Percentiles rank a stretch among this genome's conserved stretches.
These are phyloP conservation scores for Petunia hybrid DNA, from an alignment of 305 asterid genomes.

Conservation along the genomic window DNA sequence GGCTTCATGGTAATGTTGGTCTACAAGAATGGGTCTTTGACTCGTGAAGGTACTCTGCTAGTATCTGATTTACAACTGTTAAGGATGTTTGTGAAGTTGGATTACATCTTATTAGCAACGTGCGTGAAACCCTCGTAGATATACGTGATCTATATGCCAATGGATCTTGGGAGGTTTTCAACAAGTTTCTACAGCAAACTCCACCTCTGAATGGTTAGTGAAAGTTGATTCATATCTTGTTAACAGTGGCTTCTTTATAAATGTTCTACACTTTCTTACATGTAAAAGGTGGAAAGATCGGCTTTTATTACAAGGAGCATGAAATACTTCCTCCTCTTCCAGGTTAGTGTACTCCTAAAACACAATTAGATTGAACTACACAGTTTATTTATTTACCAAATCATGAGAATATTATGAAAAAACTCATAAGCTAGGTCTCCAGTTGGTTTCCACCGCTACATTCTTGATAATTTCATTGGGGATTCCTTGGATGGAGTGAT, in stretches of 20 bases:
- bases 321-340: conserved; percentile 88
- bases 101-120: conserved; percentile 24
- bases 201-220: conserved; percentile 72
- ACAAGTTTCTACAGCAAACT: conserved; percentile 58
- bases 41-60: conserved; percentile 68
- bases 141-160: conserved; percentile 65
- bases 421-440: conserved; percentile 31
- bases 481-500: conserved; percentile 44
- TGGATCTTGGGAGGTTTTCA: conserved; percentile 73
- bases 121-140: conserved; percentile 48
- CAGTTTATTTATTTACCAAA: neutral
- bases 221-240: conserved; percentile 19
- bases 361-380: neutral
- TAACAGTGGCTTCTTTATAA: conserved; percentile 23
- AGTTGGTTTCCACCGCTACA: conserved; percentile 76
- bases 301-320: conserved; percentile 79
- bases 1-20: conserved; percentile 77
- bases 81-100: conserved; percentile 1
- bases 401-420: conserved; percentile 19
- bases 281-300: conserved; percentile 70
- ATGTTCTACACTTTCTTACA: conserved; percentile 19
- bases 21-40: conserved; percentile 78
- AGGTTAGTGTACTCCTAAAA: conserved; percentile 46
- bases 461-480: conserved; percentile 49
- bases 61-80: conserved; percentile 12